Percentiles rank a stretch among this genome's conserved stretches.
phyloP scores from a whole-genome alignment of 345 rosid genomes.

The Acer negundo region DNA sequence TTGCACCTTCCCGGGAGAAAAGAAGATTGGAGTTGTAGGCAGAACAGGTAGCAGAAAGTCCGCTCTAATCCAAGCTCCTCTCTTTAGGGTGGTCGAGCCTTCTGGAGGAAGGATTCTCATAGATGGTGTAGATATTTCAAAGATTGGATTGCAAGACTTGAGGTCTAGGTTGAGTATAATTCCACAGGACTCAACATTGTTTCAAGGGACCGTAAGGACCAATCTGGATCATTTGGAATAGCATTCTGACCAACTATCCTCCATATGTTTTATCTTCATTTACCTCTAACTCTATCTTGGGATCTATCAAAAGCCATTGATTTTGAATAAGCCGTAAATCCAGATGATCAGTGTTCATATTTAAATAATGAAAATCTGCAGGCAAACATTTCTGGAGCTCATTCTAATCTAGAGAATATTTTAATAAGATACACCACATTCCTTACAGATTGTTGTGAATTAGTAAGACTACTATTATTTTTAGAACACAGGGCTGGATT shows the following conservation, averaged over 20 bases:
- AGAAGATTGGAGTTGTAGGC: slow-evolving; percentile 84
- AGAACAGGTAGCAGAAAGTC: slow-evolving; percentile 95
- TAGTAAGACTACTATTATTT: too few relatives aligned
- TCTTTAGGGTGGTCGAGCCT: slow-evolving; percentile 78
- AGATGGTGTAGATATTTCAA: slow-evolving; percentile 71
- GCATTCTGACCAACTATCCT: slow-evolving; percentile 58
- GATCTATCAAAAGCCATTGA: slow-evolving; percentile 97
- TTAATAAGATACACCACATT: neutral
- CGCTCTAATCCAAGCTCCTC: slow-evolving; percentile 71
- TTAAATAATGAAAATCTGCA: neutral
- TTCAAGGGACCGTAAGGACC: slow-evolving; percentile 78
- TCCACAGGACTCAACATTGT: slow-evolving; percentile 84
- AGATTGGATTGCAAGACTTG: slow-evolving; percentile 74
- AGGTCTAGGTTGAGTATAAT: slow-evolving; percentile 79
- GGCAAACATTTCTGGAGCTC: neutral
- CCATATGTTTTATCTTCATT: slow-evolving; percentile 93
- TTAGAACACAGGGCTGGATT: slow-evolving; percentile 51
- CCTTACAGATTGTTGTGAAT: slow-evolving; percentile 24
- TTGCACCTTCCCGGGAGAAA: slow-evolving; percentile 63
- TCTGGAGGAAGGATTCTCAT: slow-evolving; percentile 69
- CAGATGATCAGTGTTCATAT: slow-evolving; percentile 58
- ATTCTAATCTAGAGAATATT: neutral
- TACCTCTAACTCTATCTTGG: slow-evolving; percentile 81
- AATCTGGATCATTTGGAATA: slow-evolving; percentile 79
- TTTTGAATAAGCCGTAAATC: slow-evolving; percentile 88